These are phyloP conservation scores for Yarrowia sp. DNA, from an alignment of 805 yeast species.

Conservation along the genomic window DNA sequence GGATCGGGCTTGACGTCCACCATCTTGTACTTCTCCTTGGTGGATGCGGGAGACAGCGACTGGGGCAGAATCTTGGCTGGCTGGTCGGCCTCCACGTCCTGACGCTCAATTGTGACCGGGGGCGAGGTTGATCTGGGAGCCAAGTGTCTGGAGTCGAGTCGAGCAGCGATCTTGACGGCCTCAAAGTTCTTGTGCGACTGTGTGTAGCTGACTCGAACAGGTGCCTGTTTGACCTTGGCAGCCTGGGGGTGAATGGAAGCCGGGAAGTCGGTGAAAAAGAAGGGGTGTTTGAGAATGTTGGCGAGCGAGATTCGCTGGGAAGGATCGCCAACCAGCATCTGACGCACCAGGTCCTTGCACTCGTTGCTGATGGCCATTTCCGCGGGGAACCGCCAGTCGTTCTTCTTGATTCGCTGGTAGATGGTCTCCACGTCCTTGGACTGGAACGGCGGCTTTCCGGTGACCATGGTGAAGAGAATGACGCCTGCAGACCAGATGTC, in stretches of 20 bases:
- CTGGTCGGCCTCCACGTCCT: conserved; percentile 53
- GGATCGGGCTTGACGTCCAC: conserved; percentile 45
- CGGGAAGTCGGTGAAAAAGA: conserved; percentile 91
- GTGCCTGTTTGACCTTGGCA: conserved; percentile 6
- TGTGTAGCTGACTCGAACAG: conserved; percentile 17
- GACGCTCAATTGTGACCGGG: conserved; percentile 44
- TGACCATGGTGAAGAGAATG: conserved; percentile 89
- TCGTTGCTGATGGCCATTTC: conserved; percentile 68
- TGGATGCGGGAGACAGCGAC: conserved; percentile 90
- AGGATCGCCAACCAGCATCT: conserved; percentile 78
- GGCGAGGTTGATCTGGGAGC: conserved; percentile 19
- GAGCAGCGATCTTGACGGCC: conserved; percentile 67
- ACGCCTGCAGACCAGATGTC: conserved; percentile 99
- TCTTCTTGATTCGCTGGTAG: conserved; percentile 86
- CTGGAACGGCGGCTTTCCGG: conserved; percentile 98
- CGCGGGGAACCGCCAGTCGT: conserved; percentile 80
- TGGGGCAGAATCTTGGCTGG: conserved; percentile 73
- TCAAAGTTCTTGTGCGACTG: conserved; percentile 69
- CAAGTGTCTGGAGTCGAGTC: conserved; percentile 51
- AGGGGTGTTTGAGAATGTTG: conserved; percentile 78
- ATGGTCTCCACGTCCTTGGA: conserved; percentile 91
- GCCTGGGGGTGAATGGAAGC: conserved; percentile 56
- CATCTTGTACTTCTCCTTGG: conserved; percentile 78
- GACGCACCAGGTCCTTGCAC: conserved; percentile 72
- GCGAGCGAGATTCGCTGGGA: conserved; percentile 78